Base-by-base conservation (phyloP, 2,329 filamentous ascomycete species). In the Domatiomyces catenatus region DNA sequence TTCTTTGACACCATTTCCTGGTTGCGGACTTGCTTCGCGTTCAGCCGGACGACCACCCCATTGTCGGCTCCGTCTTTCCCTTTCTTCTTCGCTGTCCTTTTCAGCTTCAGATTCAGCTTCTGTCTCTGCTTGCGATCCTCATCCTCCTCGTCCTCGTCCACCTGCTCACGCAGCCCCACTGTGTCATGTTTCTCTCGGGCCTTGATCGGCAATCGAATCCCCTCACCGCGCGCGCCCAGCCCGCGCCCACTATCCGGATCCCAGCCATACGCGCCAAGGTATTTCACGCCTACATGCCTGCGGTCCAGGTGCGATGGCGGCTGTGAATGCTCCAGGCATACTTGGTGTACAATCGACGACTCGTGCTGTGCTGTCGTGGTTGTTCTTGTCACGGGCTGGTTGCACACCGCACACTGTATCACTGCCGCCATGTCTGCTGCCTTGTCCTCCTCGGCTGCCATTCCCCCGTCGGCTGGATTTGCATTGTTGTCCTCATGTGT, bases 191-290 rank as follows among this genome's bases (percentile, higher is more conserved):
- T 94, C 50, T 75, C 70, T 52, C 73, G 75, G 1, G 77, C 70
- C 62, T 87, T 87, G 55, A 95, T 72, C 1, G 89, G 89, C 56
- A 80, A 81, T 42, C 82, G 73, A 53, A 86, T 81, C 2, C 89
- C 89, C 57, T 84, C 77, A 0, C 84, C 81, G 1, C 70, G 67
- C 8, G 75, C 75, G 0, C 89, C 89, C 0, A 95, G 72, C 0
- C 89, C 89, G 15, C 69, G 66, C 2, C 86, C 72, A 44, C 69
- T 69, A 61, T 81, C 77, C 0, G 76, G 75, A 58, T 81, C 74
- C 71, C 76, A 81, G 43, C 77, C 78, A 54, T 77, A 74, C 0
- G 70, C 70, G 49, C 74, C 68, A 17, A 81, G 68, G 46, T 78
- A 77, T 22, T 71, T 71, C 5, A 79, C 62, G 0, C 77, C 78